Conservation (phyloP, 192 early-diverging fungal species). For the Geranomyces michiganensis region DNA sequence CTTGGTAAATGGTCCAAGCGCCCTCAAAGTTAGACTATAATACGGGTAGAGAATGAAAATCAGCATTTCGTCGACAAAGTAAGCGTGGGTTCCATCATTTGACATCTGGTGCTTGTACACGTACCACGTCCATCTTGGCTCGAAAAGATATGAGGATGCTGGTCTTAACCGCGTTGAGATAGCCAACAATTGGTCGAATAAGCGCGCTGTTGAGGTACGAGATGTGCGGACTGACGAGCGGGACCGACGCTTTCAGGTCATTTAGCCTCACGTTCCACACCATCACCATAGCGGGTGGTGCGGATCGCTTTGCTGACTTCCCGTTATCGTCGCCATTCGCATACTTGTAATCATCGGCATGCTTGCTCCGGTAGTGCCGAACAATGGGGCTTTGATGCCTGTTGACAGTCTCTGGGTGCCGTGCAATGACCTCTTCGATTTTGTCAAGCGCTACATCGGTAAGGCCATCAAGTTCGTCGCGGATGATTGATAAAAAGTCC, state of each 20-base stretch:
- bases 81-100: background rate
- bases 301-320: background rate
- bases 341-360: constrained; percentile 1
- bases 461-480: constrained; percentile 47
- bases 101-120: constrained; percentile 9
- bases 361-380: constrained; percentile 13
- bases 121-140: constrained; percentile 73
- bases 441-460: constrained; percentile 47
- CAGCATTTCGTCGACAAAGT: too few species aligned
- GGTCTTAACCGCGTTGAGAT: constrained; percentile 91
- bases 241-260: constrained; percentile 88
- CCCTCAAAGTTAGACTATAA: constrained; percentile 83
- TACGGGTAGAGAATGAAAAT: background rate
- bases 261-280: constrained; percentile 85
- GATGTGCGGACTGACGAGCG: constrained; percentile 69
- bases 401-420: constrained; percentile 32
- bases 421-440: constrained; percentile 43
- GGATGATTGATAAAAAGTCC: constrained; percentile 49
- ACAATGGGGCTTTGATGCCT: constrained; percentile 16
- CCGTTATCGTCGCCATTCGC: background rate
- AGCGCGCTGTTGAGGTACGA: constrained; percentile 81
- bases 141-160: constrained; percentile 81
- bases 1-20: constrained; percentile 88
- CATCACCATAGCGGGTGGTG: constrained; percentile 54
- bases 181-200: constrained; percentile 90